These are phyloP conservation scores for Rhynchosporium secalis DNA, from an alignment of 2,329 filamentous ascomycete species.

Conservation along the genomic window DNA sequence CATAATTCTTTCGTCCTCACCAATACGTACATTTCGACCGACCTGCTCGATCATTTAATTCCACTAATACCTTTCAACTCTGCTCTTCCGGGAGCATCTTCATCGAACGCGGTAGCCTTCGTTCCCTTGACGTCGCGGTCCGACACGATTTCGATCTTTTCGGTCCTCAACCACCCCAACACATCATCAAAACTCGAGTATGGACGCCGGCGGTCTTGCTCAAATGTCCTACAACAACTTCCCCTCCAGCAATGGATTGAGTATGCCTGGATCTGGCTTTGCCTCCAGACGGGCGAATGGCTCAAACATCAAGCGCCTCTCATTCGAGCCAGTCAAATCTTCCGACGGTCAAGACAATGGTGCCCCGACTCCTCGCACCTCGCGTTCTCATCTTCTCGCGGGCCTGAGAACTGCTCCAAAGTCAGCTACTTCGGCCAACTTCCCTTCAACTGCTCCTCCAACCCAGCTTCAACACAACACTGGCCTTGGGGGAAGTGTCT, in stretches of 20 bases:
- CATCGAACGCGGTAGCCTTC: conserved; percentile 30
- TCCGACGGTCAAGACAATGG: conserved; percentile 67
- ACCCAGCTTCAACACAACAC: conserved; percentile 48
- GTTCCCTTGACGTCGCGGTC: conserved; percentile 34
- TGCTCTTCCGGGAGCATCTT: conserved; percentile 24
- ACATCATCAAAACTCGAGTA: conserved; percentile 42
- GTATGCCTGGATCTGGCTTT: conserved; percentile 76
- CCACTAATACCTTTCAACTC: conserved; percentile 34
- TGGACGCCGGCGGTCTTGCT: conserved; percentile 99
- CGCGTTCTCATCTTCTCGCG: conserved; percentile 89
- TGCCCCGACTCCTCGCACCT: conserved; percentile 83
- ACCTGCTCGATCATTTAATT: conserved; percentile 36
- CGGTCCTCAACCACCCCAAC: conserved; percentile 26
- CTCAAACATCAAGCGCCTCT: conserved; percentile 87
- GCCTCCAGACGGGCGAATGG: conserved; percentile 78
- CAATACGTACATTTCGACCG: conserved; percentile 34
- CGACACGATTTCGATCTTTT: conserved; percentile 15
- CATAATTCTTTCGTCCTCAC: conserved; percentile 34
- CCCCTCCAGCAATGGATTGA: conserved; percentile 68
- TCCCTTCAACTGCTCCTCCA: conserved; percentile 65
- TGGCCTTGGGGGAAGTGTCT: conserved; percentile 38
- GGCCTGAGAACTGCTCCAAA: conserved; percentile 93
- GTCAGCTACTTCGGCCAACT: conserved; percentile 70
- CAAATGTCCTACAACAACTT: conserved; percentile 94
- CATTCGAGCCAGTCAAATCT: conserved; percentile 69